phyloP scores from a whole-genome alignment of 306 rosid species.

The Corylus americana region DNA sequence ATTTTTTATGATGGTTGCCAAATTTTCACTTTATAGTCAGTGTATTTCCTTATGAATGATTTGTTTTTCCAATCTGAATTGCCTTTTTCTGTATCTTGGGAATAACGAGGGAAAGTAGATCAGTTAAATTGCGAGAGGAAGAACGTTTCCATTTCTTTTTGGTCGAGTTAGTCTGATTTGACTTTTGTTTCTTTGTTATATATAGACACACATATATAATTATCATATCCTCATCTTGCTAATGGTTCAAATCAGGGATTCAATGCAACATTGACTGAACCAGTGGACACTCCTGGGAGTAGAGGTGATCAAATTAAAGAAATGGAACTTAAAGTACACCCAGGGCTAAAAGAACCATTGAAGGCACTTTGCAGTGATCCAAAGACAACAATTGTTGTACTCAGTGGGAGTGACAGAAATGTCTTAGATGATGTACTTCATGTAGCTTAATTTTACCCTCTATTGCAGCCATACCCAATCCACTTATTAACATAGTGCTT shows the following conservation, averaged over 20 bases:
- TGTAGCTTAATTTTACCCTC: constrained; percentile 21
- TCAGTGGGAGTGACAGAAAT: constrained; percentile 79
- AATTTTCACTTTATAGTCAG: neutral
- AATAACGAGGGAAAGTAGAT: neutral
- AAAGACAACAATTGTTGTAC: constrained; percentile 79
- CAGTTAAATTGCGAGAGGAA: neutral
- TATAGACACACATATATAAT: neutral
- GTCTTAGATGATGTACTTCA: constrained; percentile 71
- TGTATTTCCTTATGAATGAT: neutral
- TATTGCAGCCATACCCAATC: constrained; percentile 17
- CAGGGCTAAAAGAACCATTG: constrained; percentile 68
- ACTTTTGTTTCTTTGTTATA: neutral
- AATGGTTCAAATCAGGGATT: constrained; percentile 65
- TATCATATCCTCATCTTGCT: constrained; percentile 23
- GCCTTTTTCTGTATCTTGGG: neutral
- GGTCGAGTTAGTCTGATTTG: neutral
- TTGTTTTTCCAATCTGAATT: neutral
- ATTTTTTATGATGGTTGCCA: neutral
- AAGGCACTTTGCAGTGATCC: constrained; percentile 65
- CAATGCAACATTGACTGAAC: constrained; percentile 88
- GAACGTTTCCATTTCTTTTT: neutral
- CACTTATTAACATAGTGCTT: constrained; percentile 30
- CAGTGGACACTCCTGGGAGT: constrained; percentile 67
- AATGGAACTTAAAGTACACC: constrained; percentile 86
- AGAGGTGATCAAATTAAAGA: constrained; percentile 88